Percentiles rank a stretch among this genome's conserved stretches.
phyloP scores from a whole-genome alignment of 768 basidiomycete genomes.

The Kwoniella mangroviensis region DNA sequence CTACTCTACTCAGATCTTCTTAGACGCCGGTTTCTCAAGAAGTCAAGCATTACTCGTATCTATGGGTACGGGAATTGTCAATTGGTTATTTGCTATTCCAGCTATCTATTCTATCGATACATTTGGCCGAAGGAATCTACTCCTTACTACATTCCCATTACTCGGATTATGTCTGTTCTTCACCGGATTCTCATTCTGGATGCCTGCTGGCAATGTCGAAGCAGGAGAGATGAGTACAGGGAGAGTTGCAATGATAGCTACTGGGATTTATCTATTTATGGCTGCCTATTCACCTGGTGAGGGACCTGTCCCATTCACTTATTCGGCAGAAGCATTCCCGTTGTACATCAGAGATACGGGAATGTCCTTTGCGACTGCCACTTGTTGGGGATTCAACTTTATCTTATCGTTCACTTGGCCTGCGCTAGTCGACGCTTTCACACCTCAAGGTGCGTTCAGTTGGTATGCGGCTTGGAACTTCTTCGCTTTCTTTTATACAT shows the following conservation, averaged over 20 bases:
- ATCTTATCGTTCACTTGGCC: slow-evolving; percentile 63
- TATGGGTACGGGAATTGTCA: slow-evolving; percentile 53
- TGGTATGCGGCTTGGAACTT: slow-evolving; percentile 63
- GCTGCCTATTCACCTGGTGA: slow-evolving; percentile 63
- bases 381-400: slow-evolving; percentile 45
- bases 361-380: slow-evolving; percentile 72
- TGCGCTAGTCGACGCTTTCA: slow-evolving; percentile 68
- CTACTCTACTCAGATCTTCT: slow-evolving; percentile 60
- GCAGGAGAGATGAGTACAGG: slow-evolving; percentile 35
- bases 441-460: slow-evolving; percentile 72
- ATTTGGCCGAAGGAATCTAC: slow-evolving; percentile 75
- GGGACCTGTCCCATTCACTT: slow-evolving; percentile 78
- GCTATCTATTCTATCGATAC: slow-evolving; percentile 63
- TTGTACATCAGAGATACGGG: slow-evolving; percentile 78
- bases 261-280: slow-evolving; percentile 47
- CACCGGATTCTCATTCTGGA: slow-evolving; percentile 24
- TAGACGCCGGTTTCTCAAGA: slow-evolving; percentile 52
- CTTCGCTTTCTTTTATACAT: slow-evolving; percentile 45
- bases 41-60: slow-evolving; percentile 51
- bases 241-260: slow-evolving; percentile 61
- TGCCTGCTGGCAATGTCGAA: slow-evolving; percentile 4
- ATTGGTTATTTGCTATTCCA: slow-evolving; percentile 37
- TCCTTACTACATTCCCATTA: slow-evolving; percentile 79
- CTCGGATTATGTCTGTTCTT: slow-evolving; percentile 67
- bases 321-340: slow-evolving; percentile 71